Evolutionary conservation across 176 grass and related monocot genomes (phyloP).

Genomic region (Zoysia japonica): DNA sequence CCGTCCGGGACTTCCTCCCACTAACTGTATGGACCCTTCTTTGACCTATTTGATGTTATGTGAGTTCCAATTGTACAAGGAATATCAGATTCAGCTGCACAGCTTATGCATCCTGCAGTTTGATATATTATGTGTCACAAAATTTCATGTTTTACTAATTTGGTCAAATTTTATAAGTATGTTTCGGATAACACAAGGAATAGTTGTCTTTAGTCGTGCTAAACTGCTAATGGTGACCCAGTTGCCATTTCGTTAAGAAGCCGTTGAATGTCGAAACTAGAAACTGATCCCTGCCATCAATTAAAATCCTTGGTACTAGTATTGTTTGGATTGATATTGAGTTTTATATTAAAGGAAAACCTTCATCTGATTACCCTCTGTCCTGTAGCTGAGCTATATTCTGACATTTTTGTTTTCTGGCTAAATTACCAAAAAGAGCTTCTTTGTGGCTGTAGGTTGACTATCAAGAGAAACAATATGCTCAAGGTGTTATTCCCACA

Average conservation of each 20-base stretch:
- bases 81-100: neutral
- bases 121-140: neutral
- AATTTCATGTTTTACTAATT: constrained; percentile 4
- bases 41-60: neutral
- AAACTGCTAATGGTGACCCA: neutral
- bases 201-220: neutral
- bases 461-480: constrained; percentile 97
- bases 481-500: constrained; percentile 93
- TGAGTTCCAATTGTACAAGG: neutral
- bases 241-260: neutral
- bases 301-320: constrained; percentile 5
- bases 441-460: constrained; percentile 62
- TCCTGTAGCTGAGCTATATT: neutral
- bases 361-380: neutral
- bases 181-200: neutral
- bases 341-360: neutral
- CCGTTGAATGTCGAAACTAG: constrained; percentile 6
- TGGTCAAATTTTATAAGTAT: neutral
- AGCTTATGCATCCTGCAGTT: neutral
- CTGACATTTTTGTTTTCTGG: neutral
- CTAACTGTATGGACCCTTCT: constrained; percentile 59
- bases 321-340: neutral
- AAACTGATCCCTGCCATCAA: neutral
- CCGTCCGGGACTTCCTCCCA: constrained; percentile 77
- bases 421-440: neutral